Percentiles rank a stretch among this genome's conserved stretches.
Evolutionary conservation across 1,284 basidiomycete genomes (phyloP).

Genomic region (Fomitopsis pinicola): DNA sequence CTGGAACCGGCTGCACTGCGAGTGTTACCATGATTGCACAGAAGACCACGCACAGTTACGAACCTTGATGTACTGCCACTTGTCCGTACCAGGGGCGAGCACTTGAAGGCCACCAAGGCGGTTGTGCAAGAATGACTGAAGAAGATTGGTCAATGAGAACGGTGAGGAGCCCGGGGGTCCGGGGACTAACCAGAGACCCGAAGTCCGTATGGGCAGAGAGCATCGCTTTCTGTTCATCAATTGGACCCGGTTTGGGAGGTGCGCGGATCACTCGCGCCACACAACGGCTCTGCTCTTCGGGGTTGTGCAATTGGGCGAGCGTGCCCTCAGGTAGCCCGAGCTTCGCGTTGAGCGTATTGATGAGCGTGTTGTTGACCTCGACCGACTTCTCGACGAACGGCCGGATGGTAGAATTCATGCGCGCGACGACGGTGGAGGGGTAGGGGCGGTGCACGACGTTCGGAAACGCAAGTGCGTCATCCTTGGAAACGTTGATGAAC

Average conservation of each 20-base stretch:
- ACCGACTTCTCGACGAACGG: constrained; percentile 56
- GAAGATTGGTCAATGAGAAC: too few species aligned
- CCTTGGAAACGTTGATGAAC: constrained; percentile 60
- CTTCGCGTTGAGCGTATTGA: constrained; percentile 48
- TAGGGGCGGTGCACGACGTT: constrained; percentile 43
- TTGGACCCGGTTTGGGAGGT: neutral
- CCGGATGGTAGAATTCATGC: constrained; percentile 41
- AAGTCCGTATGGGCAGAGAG: constrained; percentile 11
- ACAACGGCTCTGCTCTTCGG: constrained; percentile 3
- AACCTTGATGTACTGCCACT: constrained; percentile 67
- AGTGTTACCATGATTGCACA: neutral
- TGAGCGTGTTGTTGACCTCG: constrained; percentile 45
- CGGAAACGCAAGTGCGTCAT: constrained; percentile 19
- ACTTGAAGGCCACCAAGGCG: constrained; percentile 71
- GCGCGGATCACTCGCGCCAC: constrained; percentile 5
- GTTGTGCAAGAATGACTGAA: constrained; percentile 60
- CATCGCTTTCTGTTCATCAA: constrained; percentile 5
- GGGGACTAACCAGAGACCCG: constrained; percentile 7
- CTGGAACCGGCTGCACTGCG: constrained; percentile 16
- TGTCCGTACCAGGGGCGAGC: constrained; percentile 49
- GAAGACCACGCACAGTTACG: neutral
- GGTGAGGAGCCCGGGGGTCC: too few species aligned
- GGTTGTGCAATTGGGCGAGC: neutral
- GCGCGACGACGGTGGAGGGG: constrained; percentile 41
- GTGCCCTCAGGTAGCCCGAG: constrained; percentile 41